Base-by-base conservation (phyloP, 2,329 filamentous ascomycete genomes). In the Botrytis pseudocinerea region DNA sequence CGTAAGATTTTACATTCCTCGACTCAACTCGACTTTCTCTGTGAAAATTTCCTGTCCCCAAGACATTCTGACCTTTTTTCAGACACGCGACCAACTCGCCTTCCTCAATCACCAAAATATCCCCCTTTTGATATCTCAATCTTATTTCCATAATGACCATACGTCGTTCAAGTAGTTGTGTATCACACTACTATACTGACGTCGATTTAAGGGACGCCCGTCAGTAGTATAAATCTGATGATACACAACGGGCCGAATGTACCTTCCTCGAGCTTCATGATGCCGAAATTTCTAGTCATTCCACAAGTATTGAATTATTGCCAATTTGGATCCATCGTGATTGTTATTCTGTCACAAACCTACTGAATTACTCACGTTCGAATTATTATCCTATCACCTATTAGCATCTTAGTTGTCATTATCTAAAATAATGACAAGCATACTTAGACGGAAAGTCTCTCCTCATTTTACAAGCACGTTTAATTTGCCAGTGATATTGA, bases 161-260 rank as follows among this genome's bases (percentile, higher is more conserved):
- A 68, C 46, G 40, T 68, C 25, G 28, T n/a, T 16, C 46, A 42
- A 42, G 46, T 40, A 42, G 25, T 42, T n/a, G 25, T 51, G 44
- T 40, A 51, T 40, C 64, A 54, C 46, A 40, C 51, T 40, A 38
- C 32, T 46, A 51, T 46, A n/a, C 16, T 51, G 44, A 25, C 25
- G 22, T 54, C 64, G 51, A 32, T 54, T 54, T 14, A 20, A 10
- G 32, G 20, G 48, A 22, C 20, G 35, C n/a, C 54, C 65, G 28
- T 40, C 64, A 54, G 46, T 68, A 57, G 64, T 54, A 57, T 54
- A 38, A 42, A 68, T 42, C 65, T 57, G 48, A 69, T 69, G 48
- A 69, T 68, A 38, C 48, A 57, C 48, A 57, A 42, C 65, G 65
- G 65, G 10, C 65, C 65, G 65, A 69, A 57, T 57, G 65, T 57